Conservation (phyloP, 1,139 yeast species). For the Nadsonia commutata region DNA sequence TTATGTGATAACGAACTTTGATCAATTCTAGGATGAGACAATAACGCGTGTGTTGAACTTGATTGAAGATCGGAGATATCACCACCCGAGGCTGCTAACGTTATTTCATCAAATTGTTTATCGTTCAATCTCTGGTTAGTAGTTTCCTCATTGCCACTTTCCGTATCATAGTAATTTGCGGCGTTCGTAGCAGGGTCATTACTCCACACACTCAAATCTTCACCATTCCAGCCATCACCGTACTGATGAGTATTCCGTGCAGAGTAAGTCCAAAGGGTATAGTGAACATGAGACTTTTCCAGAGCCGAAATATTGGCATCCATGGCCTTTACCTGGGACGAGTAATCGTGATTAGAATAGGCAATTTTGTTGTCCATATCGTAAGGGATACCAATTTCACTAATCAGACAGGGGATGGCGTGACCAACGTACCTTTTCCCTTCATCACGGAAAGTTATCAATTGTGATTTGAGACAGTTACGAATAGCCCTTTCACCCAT, state of each 20-base stretch:
- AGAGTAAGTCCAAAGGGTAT: slow-evolving; percentile 78
- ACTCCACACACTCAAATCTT: slow-evolving; percentile 37
- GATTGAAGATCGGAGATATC: too few relatives aligned
- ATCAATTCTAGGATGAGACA: too few relatives aligned
- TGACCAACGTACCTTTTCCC: neutral
- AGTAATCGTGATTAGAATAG: slow-evolving; percentile 46
- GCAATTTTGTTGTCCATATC: slow-evolving; percentile 78
- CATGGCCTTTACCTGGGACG: slow-evolving; percentile 63
- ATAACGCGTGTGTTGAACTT: too few relatives aligned
- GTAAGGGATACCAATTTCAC: slow-evolving; percentile 96
- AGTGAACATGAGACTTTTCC: slow-evolving; percentile 56
- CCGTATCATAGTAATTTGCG: too few relatives aligned
- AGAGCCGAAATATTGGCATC: slow-evolving; percentile 72
- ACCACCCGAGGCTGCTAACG: too few relatives aligned
- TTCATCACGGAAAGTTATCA: slow-evolving; percentile 37
- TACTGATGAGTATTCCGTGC: slow-evolving; percentile 55
- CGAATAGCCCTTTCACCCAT: slow-evolving; percentile 67
- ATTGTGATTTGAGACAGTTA: slow-evolving; percentile 49
- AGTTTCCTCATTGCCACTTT: too few relatives aligned
- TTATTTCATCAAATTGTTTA: too few relatives aligned
- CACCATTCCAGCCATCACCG: slow-evolving; percentile 92
- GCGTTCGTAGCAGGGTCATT: too few relatives aligned
- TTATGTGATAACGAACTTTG: too few relatives aligned
- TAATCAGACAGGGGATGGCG: slow-evolving; percentile 42
- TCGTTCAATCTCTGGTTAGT: too few relatives aligned